These are phyloP conservation scores for Przewalskia tangutica DNA, from an alignment of 257 asterid species.

Conservation along the genomic window DNA sequence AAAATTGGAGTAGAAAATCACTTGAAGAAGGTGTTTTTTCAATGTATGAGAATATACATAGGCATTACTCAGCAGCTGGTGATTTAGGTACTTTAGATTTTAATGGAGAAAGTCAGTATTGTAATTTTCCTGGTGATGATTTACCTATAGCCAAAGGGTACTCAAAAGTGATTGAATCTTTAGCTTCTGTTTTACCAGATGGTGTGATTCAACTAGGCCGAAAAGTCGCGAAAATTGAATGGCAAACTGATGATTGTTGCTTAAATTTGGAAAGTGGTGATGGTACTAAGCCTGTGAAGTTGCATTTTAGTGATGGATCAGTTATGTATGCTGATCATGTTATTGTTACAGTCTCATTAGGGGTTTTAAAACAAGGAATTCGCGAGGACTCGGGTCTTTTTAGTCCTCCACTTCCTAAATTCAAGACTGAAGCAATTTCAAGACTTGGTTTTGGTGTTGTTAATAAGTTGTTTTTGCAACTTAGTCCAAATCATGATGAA, in stretches of 20 bases:
- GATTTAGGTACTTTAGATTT: conserved; percentile 50
- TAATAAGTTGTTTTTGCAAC: conserved; percentile 60
- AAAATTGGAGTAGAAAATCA: neutral
- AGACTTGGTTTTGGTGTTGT: conserved; percentile 79
- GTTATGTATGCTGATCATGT: conserved; percentile 58
- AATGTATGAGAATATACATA: conserved; percentile 60
- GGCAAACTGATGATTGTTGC: conserved; percentile 23
- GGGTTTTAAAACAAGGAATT: conserved; percentile 59
- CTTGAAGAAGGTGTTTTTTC: conserved; percentile 10
- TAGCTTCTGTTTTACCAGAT: conserved; percentile 63
- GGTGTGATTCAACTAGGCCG: conserved; percentile 53
- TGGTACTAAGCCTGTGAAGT: conserved; percentile 38
- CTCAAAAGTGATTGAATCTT: conserved; percentile 36
- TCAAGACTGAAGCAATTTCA: conserved; percentile 52
- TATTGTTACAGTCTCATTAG: conserved; percentile 68
- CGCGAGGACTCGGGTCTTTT: conserved; percentile 30
- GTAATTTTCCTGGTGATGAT: conserved; percentile 73
- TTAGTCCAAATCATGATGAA: conserved; percentile 11
- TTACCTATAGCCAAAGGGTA: conserved; percentile 66
- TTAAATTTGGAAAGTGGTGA: conserved; percentile 1
- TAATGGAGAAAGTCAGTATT: conserved; percentile 60
- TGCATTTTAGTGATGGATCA: conserved; percentile 63
- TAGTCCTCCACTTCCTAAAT: conserved; percentile 57
- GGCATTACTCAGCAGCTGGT: conserved; percentile 66
- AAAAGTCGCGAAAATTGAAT: conserved; percentile 44